Percentiles rank a stretch among this genome's conserved stretches.
phyloP scores from a whole-genome alignment of 192 early-diverging fungal species.

The Piromyces sp. region DNA sequence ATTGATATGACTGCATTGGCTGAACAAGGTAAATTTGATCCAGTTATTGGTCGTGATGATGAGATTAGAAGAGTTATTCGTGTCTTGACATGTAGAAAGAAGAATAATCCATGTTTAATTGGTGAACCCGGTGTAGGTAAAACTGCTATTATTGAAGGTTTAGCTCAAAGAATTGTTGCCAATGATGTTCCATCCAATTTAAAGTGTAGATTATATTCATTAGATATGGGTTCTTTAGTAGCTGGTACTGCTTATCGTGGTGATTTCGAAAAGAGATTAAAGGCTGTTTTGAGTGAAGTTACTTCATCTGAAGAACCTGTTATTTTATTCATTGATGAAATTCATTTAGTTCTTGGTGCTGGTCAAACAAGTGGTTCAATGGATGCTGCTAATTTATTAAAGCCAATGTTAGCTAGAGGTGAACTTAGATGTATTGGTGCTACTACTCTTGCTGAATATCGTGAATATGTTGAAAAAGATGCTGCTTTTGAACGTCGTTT shows the following conservation, averaged over 20 bases:
- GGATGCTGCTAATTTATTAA: constrained; percentile 92
- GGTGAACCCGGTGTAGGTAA: constrained; percentile 66
- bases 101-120: constrained; percentile 79
- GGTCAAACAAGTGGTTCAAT: constrained; percentile 77
- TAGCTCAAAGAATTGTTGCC: constrained; percentile 82
- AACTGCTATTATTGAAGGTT: constrained; percentile 75
- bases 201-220: constrained; percentile 61
- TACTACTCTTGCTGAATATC: constrained; percentile 89
- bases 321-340: constrained; percentile 96
- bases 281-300: constrained; percentile 88
- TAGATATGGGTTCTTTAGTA: constrained; percentile 91
- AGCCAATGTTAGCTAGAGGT: constrained; percentile 90
- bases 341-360: constrained; percentile 86
- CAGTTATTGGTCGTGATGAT: constrained; percentile 89
- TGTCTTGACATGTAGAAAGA: constrained; percentile 70
- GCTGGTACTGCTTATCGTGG: constrained; percentile 94
- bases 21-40: constrained; percentile 81
- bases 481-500: constrained; percentile 66
- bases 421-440: constrained; percentile 91
- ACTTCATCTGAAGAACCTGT: constrained; percentile 74
- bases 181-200: constrained; percentile 82
- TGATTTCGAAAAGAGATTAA: constrained; percentile 95
- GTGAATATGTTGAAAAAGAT: constrained; percentile 76
- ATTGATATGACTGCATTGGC: constrained; percentile 71
- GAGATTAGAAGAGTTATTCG: constrained; percentile 89